These are phyloP conservation scores for Neovahlkampfia damariscottae DNA, from an alignment of 78 protist genomes.

Conservation along the genomic window DNA sequence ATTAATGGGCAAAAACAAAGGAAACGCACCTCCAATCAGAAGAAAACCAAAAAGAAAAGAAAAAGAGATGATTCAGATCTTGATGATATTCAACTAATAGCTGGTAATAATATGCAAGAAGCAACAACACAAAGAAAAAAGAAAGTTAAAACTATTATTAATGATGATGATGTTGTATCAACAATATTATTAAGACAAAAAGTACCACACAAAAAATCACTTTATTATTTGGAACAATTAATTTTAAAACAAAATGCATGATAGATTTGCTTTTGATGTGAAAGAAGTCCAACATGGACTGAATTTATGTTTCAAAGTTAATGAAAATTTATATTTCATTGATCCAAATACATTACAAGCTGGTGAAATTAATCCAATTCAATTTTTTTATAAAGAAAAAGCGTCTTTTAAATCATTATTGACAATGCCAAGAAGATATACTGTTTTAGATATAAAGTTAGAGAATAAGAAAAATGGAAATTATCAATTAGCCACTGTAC, in stretches of 20 bases:
- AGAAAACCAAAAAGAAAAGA: background rate
- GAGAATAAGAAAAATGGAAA: background rate
- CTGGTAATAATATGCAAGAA: background rate
- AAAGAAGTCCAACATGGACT: constrained; percentile 74
- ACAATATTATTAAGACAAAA: constrained; percentile 69
- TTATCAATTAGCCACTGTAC: constrained; percentile 47
- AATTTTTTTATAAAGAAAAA: constrained; percentile 46
- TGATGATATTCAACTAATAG: background rate
- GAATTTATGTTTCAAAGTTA: constrained; percentile 65
- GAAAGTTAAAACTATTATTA: background rate
- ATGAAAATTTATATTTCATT: constrained; percentile 47
- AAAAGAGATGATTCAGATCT: background rate
- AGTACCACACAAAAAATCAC: constrained; percentile 87
- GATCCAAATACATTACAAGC: constrained; percentile 70
- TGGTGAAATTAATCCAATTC: constrained; percentile 40
- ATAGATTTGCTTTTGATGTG: constrained; percentile 35
- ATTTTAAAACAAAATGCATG: constrained; percentile 83
- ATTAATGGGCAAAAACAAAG: background rate
- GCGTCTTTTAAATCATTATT: too few species aligned
- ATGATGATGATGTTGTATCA: background rate
- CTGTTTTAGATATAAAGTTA: too few species aligned
- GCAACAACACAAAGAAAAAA: background rate
- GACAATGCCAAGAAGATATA: too few species aligned
- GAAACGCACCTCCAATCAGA: background rate
- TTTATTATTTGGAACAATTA: constrained; percentile 87